These are phyloP conservation scores for Mycosphaerella sp. DNA, from an alignment of 2,329 filamentous ascomycete species.

Conservation along the genomic window DNA sequence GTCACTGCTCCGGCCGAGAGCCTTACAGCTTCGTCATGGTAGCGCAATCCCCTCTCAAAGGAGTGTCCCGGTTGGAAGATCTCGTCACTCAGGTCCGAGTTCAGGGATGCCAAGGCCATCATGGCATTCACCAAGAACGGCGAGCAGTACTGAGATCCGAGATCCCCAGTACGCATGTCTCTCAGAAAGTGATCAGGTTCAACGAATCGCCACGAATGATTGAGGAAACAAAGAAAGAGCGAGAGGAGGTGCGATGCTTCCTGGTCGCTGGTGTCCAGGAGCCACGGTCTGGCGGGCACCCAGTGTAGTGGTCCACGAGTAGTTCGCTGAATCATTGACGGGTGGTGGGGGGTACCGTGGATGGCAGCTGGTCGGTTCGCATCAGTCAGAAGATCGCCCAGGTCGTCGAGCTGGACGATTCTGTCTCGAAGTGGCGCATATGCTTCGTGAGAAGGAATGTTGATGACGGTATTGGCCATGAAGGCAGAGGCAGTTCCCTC, in stretches of 20 bases:
- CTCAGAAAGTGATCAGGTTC: slow-evolving; percentile 2
- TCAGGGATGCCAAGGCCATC: slow-evolving; percentile 3
- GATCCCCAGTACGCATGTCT: slow-evolving; percentile 3
- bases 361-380: not conserved
- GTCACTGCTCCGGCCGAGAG: slow-evolving; percentile 1
- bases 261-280: not conserved
- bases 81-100: not conserved
- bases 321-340: not conserved
- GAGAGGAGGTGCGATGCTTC: slow-evolving; percentile 5
- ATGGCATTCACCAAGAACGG: slow-evolving; percentile 7
- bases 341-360: not conserved
- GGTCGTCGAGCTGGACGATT: slow-evolving; percentile 1
- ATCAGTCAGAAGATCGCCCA: slow-evolving; percentile 1
- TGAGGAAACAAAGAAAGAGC: slow-evolving; percentile 1
- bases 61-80: not conserved
- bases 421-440: slow-evolving; percentile 2
- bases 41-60: not conserved
- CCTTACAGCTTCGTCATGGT: slow-evolving; percentile 4
- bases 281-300: slow-evolving; percentile 5
- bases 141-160: slow-evolving; percentile 1
- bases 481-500: not conserved
- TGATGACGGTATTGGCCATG: not conserved
- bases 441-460: not conserved
- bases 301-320: slow-evolving; percentile 1
- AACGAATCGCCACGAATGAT: slow-evolving; percentile 6